These are phyloP conservation scores for Pigoraptor vietnamica DNA, from an alignment of 78 protist genomes.

Conservation along the genomic window DNA sequence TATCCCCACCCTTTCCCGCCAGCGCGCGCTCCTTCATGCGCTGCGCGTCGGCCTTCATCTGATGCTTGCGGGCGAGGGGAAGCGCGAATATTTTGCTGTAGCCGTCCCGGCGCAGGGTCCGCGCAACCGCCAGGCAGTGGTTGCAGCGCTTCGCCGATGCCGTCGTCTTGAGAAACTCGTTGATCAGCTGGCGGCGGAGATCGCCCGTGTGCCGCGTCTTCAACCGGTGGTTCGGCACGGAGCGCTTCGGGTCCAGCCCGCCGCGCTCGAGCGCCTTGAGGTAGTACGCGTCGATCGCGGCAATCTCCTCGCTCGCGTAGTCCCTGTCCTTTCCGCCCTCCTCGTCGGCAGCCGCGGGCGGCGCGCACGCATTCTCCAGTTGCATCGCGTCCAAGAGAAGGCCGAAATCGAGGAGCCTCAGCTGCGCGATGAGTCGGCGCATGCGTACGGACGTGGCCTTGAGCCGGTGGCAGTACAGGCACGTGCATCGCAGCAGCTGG, in stretches of 20 bases:
- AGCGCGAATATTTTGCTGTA: not conserved
- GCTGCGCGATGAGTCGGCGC: not conserved
- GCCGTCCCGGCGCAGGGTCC: not conserved
- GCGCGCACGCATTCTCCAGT: not conserved
- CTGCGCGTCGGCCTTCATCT: not conserved
- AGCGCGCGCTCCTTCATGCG: not conserved
- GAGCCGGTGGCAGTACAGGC: conserved; percentile 77
- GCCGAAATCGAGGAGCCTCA: not conserved
- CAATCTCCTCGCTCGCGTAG: not conserved
- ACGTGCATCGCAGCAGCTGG: conserved; percentile 59
- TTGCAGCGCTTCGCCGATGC: not conserved
- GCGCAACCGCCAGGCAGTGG: not conserved
- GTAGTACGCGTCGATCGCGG: not conserved
- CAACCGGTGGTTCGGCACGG: not conserved
- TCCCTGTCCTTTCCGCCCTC: not conserved
- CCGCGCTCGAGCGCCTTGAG: not conserved
- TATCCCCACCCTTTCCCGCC: not conserved
- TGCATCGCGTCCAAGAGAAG: not conserved
- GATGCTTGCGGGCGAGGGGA: not conserved
- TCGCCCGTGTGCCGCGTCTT: not conserved
- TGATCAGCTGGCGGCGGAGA: not conserved
- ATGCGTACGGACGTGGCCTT: not conserved
- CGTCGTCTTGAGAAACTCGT: not conserved
- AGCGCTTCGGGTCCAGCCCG: not conserved
- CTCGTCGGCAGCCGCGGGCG: not conserved